Conservation (phyloP, 345 rosid genomes). For the Hibiscus trionum region DNA sequence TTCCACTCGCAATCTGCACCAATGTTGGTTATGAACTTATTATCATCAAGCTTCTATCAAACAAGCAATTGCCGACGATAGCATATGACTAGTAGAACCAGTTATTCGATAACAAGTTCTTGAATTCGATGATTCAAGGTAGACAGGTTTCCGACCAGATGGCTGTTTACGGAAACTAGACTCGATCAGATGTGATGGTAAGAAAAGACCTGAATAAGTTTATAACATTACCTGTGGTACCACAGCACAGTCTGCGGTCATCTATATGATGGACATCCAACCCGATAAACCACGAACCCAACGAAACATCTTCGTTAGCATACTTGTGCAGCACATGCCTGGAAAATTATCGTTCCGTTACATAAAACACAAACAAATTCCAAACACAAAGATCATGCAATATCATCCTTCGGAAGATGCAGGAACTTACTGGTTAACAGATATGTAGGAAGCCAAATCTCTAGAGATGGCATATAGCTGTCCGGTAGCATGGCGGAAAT, state of each 20-base stretch:
- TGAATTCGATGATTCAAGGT: background rate
- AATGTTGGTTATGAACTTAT: background rate
- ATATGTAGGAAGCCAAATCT: slow-evolving; percentile 75
- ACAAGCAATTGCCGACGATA: too few species aligned
- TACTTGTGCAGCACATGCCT: slow-evolving; percentile 86
- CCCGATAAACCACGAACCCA: slow-evolving; percentile 97
- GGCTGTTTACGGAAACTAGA: background rate
- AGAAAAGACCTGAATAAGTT: background rate
- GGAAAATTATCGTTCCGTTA: slow-evolving; percentile 13
- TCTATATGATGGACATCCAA: slow-evolving; percentile 90
- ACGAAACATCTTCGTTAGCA: slow-evolving; percentile 87
- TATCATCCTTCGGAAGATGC: background rate
- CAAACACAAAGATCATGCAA: background rate
- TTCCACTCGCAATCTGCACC: slow-evolving; percentile 88
- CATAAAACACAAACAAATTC: background rate
- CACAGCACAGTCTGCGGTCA: slow-evolving; percentile 96
- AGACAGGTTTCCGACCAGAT: background rate
- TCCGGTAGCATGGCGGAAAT: slow-evolving; percentile 98
- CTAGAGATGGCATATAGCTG: slow-evolving; percentile 87
- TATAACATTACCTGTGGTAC: slow-evolving; percentile 65
- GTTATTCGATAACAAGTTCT: too few species aligned
- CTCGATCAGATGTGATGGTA: background rate
- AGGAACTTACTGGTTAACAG: slow-evolving; percentile 71
- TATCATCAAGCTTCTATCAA: background rate
- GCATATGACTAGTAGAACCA: background rate